Base-by-base conservation (phyloP, 805 yeast genomes). In the Brettanomyces nanus region DNA sequence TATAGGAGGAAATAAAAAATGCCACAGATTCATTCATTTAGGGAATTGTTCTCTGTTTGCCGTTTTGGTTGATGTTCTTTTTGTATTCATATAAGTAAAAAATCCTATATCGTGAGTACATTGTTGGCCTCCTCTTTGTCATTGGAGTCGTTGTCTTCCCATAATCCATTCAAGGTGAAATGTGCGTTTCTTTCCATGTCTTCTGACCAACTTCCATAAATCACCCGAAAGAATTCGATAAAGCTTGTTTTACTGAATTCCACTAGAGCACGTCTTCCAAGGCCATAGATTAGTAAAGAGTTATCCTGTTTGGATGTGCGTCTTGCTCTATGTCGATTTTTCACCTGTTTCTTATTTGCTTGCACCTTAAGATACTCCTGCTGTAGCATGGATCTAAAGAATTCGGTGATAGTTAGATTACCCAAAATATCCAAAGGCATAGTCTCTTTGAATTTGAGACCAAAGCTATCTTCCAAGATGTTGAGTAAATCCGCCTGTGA, bases 201-300 rank as follows among this genome's bases (percentile, higher is more conserved):
- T 9, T 56, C 59, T 31, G 49, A 48, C 61, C 63, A 58, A 18
- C 42, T 41, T 2, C 45, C 52, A 15, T 53, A 52, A 39, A 48
- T 42, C 3, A 59, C 30, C 26, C 45, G 44, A 18, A 61, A 40
- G 27, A 59, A 45, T 19, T 45, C 44, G 9, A 53, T 37, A 30
- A 61, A 47, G n/a, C 43, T 39, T 43, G 36, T 46, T 44, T 40
- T 45, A 4, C 46, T 34, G 35, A 61, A 46, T 33, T 61, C 65
- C 3, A 39, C 43, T 13, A 46, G 26, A 3, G 57, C 38, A 26
- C 63, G 39, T 33, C 61, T 39, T 6, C 65, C 66, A 5, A 61
- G 23, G 6, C 53, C 49, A 23, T 47, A 45, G 19, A 51, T 47
- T 38, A 49, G 44, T 45, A 47, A 37, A 28, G 43, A 43, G 30